Percentiles rank a stretch among this genome's conserved stretches.
phyloP scores from a whole-genome alignment of 768 basidiomycete genomes.

The Austroboletus eburneus region DNA sequence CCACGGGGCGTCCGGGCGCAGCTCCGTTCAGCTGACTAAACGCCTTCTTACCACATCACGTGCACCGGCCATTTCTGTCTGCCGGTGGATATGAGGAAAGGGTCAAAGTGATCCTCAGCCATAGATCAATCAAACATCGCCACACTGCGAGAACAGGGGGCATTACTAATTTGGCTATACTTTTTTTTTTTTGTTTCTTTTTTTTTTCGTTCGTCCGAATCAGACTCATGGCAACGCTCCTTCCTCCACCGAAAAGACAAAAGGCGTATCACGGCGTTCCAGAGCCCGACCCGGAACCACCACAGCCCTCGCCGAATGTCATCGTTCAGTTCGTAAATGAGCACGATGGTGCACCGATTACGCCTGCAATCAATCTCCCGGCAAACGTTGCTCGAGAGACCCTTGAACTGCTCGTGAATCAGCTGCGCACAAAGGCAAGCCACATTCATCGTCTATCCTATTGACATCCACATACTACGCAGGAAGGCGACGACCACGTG shows the following conservation, averaged over 20 bases:
- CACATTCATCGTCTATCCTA: constrained; percentile 1
- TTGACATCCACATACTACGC: constrained; percentile 4
- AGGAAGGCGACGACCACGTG: constrained; percentile 75
- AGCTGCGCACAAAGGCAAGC: constrained; percentile 68
- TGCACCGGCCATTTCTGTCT: too few species aligned
- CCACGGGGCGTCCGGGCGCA: too few species aligned
- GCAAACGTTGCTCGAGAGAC: constrained; percentile 82
- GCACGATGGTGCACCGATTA: constrained; percentile 75
- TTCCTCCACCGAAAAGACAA: constrained; percentile 86
- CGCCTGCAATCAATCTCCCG: constrained; percentile 85
- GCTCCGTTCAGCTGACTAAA: too few species aligned
- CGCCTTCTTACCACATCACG: background rate
- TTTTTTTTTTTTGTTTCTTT: too few species aligned
- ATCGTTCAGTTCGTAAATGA: constrained; percentile 93
- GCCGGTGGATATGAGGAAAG: too few species aligned
- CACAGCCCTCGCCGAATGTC: constrained; percentile 55
- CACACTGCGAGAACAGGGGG: too few species aligned
- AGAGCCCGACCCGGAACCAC: constrained; percentile 52
- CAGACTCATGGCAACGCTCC: constrained; percentile 80
- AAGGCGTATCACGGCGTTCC: constrained; percentile 77
- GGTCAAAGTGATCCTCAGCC: too few species aligned
- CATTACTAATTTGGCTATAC: too few species aligned
- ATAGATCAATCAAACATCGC: too few species aligned
- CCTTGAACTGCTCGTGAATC: constrained; percentile 87
- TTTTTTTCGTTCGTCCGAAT: too few species aligned